Evolutionary conservation across 345 rosid genomes (phyloP).

Genomic region (Raphanus raphanistrum): DNA sequence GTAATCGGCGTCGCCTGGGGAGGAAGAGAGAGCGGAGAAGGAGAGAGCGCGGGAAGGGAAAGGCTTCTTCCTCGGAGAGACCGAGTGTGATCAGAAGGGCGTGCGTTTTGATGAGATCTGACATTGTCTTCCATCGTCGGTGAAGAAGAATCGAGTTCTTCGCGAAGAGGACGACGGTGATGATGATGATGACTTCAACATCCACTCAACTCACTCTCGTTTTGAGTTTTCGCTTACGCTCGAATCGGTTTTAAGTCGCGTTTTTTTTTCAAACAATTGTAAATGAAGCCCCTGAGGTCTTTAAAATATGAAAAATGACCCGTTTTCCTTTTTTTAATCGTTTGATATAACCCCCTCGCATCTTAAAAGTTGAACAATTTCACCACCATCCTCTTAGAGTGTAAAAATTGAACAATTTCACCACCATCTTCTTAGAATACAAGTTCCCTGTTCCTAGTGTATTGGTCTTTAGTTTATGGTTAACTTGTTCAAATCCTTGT

Average conservation of each 20-base stretch:
- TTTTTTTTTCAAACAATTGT: neutral
- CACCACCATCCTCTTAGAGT: too few species aligned
- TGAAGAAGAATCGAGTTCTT: constrained; percentile 43
- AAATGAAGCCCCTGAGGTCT: neutral
- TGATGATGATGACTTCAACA: constrained; percentile 48
- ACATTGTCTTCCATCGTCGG: constrained; percentile 56
- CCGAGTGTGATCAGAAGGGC: constrained; percentile 53
- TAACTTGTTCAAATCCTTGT: neutral
- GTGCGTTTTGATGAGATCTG: constrained; percentile 57
- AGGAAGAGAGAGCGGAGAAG: constrained; percentile 51
- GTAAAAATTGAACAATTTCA: neutral
- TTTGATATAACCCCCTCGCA: neutral
- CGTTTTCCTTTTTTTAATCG: neutral
- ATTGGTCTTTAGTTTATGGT: too few species aligned
- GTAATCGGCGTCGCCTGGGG: constrained; percentile 49
- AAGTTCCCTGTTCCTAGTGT: too few species aligned
- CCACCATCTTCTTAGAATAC: too few species aligned
- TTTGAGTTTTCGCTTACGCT: neutral
- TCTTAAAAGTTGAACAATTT: neutral
- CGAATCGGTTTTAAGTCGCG: neutral
- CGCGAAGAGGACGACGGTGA: constrained; percentile 17
- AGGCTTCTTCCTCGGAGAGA: constrained; percentile 51
- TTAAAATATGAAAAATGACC: neutral
- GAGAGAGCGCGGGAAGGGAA: constrained; percentile 51
- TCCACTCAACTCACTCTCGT: constrained; percentile 24